Base-by-base conservation (phyloP, 1,139 yeast genomes). In the Hemisphaericaspora xylanilytica region DNA sequence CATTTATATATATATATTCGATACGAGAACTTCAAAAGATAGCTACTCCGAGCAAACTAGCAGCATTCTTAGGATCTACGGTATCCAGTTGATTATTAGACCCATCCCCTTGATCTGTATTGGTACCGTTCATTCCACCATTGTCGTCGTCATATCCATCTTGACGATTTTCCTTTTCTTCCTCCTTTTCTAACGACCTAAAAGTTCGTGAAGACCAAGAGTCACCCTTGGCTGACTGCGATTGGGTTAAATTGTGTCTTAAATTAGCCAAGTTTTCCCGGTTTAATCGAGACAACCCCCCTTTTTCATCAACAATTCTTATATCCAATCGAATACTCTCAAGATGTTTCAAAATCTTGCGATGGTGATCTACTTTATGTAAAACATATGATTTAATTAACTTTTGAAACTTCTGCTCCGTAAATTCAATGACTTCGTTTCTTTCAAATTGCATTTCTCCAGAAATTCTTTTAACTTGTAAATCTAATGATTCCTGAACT, bases 211-310 rank as follows among this genome's bases (percentile, higher is more conserved):
- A 73, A 28, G 75, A 65, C 85, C 85, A 80, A 16, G 81, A 72
- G 47, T 78, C 81, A 7, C 89, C 89, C 14, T 64, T 52, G 11
- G 65, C 46, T 45, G 70, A 49, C 70, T 76, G 73, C 55, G 89
- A 59, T 71, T 79, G 67, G 15, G 55, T 51, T 40, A 72, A 57
- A 41, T 71, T 71, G 48, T 72, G 77, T 44, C 68, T 67, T 46
- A 67, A 58, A 37, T 64, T 66, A 13, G 77, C 67, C 38, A 78
- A 66, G 32, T 76, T 70, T 46, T 84, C 94, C 39, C 97, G 68
- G 22, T 96, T 96, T 28, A 92, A 68, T 44, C 97, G 67, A 17
- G 95, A 78, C 27, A 92, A 73, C 0, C 97, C 94, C 36, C 97
- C 89, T 43, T 76, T 68, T 40, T 80, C 74, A 65, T 90, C 95